Evolutionary conservation across 768 basidiomycete genomes (phyloP), one percentile per base, ranked within the genome.

Genomic region (Mycena vulgaris): DNA sequence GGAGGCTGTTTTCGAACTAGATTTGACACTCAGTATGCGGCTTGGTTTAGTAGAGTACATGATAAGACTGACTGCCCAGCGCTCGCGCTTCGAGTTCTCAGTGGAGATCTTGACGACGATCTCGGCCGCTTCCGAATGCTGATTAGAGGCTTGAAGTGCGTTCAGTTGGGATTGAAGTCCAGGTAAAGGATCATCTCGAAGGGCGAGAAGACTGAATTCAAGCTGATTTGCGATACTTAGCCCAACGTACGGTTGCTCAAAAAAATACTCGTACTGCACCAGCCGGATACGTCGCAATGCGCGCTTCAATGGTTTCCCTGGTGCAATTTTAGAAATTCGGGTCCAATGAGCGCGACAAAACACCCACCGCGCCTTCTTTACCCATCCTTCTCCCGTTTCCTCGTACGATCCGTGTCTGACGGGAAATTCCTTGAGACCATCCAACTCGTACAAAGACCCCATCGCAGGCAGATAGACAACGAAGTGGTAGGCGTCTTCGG

Each of bases 401-500:
- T 89, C 84, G 70, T 88, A 92, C 35, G 82, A 75, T n/a, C 94
- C 95, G 79, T 99, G 98, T 68, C 87, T 89, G 21, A 98, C 89
- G 2, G 97, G 92, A 70, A 86, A 83, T 52, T 85, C 82, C 78
- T 96, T 95, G 72, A 99, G 82, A 14, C 97, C 97, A 76, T 99
- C 97, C 35, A 99, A 87, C 81, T 99, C 97, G 81, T 97, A 98
- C 49, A 99, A 81, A 27, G 88, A 86, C 23, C 94, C 97, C 80
- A 91, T 87, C 48, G 91, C 83, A 5, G 97, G 97, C 55, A 97
- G 83, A 79, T 98, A 99, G 14, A 97, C 93, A 47, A 99, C 92
- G 76, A 99, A 99, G 76, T 99, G 97, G 80, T 97, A 99, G 16
- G 97, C 97, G 75, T 99, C 98, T 77, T 89, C 88, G 60, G 82